phyloP scores from a whole-genome alignment of 306 rosid genomes.

The Alnus glutinosa region DNA sequence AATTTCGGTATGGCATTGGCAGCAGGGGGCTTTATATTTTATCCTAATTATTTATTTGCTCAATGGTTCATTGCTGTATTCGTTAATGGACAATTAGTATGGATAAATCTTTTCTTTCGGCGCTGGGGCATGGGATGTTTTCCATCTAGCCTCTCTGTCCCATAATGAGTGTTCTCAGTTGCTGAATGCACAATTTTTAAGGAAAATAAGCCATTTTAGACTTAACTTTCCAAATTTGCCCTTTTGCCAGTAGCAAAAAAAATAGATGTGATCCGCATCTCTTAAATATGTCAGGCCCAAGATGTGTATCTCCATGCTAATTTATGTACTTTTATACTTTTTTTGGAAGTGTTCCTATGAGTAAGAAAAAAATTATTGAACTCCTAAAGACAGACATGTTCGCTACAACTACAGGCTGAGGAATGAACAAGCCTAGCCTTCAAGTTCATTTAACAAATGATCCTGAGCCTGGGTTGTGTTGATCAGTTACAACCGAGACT shows the following conservation, averaged over 20 bases:
- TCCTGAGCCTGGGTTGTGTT: not conserved
- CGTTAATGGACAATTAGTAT: not conserved
- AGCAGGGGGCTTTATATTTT: not conserved
- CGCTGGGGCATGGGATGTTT: not conserved
- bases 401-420: not conserved
- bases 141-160: not conserved
- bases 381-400: not conserved
- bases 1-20: conserved; percentile 63
- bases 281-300: not conserved
- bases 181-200: not conserved
- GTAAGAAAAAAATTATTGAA: not conserved
- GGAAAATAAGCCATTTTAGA: not conserved
- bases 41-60: not conserved
- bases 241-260: not conserved
- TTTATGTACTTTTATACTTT: not conserved
- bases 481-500: not conserved
- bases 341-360: not conserved
- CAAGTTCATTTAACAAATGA: not conserved
- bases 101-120: not conserved
- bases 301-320: not conserved
- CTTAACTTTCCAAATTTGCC: not conserved
- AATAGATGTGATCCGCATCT: not conserved
- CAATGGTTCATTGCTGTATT: not conserved
- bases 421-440: not conserved
- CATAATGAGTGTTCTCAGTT: not conserved